Evolutionary conservation across 305 asterid genomes (phyloP).

Genomic region (Fraxinus ornus): DNA sequence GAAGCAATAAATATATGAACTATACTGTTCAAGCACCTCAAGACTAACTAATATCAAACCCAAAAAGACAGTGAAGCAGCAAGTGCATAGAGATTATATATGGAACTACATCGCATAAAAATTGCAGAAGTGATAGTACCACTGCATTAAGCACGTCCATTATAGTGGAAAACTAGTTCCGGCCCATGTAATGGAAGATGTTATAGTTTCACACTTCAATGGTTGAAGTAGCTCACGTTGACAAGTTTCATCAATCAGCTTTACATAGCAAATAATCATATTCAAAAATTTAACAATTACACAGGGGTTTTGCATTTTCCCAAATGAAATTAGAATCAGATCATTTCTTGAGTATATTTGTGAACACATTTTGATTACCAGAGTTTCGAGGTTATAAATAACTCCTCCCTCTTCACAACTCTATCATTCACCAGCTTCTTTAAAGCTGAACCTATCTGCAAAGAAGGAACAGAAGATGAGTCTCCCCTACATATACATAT

Average conservation of each 20-base stretch:
- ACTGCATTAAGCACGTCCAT: not conserved
- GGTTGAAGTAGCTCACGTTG: not conserved
- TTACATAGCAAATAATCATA: not conserved
- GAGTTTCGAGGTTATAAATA: conserved; percentile 85
- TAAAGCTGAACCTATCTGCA: conserved; percentile 65
- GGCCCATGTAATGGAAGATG: not conserved
- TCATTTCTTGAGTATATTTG: not conserved
- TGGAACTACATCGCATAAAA: not conserved
- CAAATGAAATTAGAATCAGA: not conserved
- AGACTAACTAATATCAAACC: not conserved
- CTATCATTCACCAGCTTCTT: conserved; percentile 71
- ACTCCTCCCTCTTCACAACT: conserved; percentile 74
- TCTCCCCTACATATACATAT: not conserved
- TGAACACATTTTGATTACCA: conserved; percentile 42
- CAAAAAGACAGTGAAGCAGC: not conserved
- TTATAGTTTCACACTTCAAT: not conserved
- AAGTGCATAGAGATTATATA: not conserved
- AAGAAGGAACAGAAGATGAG: conserved; percentile 11
- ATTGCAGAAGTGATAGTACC: not conserved
- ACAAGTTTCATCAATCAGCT: not conserved
- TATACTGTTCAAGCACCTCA: not conserved
- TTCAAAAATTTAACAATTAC: not conserved
- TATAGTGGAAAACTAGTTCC: not conserved
- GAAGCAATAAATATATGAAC: not conserved
- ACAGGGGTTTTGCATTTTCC: not conserved